Evolutionary conservation across 2,329 filamentous ascomycete genomes (phyloP), one percentile per base, ranked within the genome.

Genomic region (Colletotrichum orbiculare): DNA sequence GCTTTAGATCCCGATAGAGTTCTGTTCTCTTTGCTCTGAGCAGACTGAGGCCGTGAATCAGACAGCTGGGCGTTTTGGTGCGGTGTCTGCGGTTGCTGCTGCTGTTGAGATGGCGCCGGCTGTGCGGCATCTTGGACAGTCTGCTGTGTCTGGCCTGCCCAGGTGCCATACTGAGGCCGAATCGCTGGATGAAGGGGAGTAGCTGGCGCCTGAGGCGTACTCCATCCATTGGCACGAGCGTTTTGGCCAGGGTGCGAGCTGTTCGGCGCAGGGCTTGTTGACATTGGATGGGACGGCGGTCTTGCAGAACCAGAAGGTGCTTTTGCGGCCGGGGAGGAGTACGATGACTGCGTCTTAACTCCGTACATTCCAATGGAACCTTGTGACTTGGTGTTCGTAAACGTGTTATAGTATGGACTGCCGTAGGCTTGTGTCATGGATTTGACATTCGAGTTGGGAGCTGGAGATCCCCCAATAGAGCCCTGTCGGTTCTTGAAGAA

Each of bases 181-280:
- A 77, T 79, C 25, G 78, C 77, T 41, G 78, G 78, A 64, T 81
- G 78, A 33, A 77, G 64, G 34, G 73, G 69, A 34, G 68, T 58
- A 37, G 71, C 60, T 35, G 48, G 64, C 1, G 70, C 56, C 37
- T 70, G 67, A 54, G 55, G 68, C 17, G 53, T 37, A 41, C 66
- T 66, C 55, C 58, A 69, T 1, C 55, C 54, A n/a, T 43, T 47
- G 15, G 17, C 46, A 55, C 65, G 45, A 42, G 49, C 48, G 67
- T 70, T 12, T 56, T 61, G 10, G n/a, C 42, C 33, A 64, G 57
- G 33, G 45, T 60, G 58, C 66, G 64, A 4, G 60, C 54, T 8
- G 58, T 39, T 33, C 9, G 49, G 17, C 53, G 48, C 45, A 42
- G 58, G 49, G 42, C 53, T 54, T 11, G 57, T 53, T 33, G 70